Conservation (phyloP, 2,329 filamentous ascomycete genomes). For the Colletotrichum navitas region DNA sequence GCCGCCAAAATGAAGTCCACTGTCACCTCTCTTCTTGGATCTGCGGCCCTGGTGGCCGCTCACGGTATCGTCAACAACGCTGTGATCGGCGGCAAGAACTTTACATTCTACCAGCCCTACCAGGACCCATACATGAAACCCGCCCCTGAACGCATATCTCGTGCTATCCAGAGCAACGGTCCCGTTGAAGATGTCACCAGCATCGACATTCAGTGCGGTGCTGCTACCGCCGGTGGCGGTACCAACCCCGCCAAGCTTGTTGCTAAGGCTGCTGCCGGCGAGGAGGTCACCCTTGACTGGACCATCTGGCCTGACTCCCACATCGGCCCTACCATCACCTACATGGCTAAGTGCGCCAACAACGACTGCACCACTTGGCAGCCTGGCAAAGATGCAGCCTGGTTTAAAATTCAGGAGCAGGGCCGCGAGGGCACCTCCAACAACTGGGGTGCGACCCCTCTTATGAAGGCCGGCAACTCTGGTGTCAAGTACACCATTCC, state of each 20-base stretch:
- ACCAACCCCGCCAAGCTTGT: conserved; percentile 65
- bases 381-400: conserved; percentile 61
- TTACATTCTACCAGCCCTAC: conserved; percentile 54
- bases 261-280: conserved; percentile 66
- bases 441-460: conserved; percentile 60
- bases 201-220: conserved; percentile 69
- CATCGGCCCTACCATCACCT: conserved; percentile 67
- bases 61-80: conserved; percentile 63
- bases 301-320: conserved; percentile 65
- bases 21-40: conserved; percentile 46
- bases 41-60: conserved; percentile 58
- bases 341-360: conserved; percentile 70
- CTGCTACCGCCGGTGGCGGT: conserved; percentile 62
- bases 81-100: conserved; percentile 55
- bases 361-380: conserved; percentile 62
- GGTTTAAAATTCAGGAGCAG: conserved; percentile 67
- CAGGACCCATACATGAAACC: conserved; percentile 57
- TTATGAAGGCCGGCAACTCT: conserved; percentile 59
- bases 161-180: conserved; percentile 68
- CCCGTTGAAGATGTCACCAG: conserved; percentile 66
- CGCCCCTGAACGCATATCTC: conserved; percentile 64
- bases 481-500: conserved; percentile 62
- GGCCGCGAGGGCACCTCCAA: conserved; percentile 63
- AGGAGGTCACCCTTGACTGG: conserved; percentile 66
- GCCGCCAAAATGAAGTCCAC: conserved; percentile 43